Evolutionary conservation across 441 rosid genomes (phyloP).

Genomic region (Corymbia citriodora): DNA sequence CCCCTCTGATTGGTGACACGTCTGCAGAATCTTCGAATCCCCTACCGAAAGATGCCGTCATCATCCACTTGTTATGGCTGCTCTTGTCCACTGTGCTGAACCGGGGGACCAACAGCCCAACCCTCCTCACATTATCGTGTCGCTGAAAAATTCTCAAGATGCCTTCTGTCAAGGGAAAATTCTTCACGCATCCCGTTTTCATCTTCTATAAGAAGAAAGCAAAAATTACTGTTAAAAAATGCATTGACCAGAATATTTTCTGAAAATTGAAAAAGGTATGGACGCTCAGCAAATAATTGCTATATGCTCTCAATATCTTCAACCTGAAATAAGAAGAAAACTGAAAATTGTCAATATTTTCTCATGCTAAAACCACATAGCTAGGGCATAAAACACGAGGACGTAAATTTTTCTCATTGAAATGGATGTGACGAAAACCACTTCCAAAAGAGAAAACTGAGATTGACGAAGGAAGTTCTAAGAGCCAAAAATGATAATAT

Average conservation of each 20-base stretch:
- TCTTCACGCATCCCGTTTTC: background rate
- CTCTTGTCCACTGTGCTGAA: background rate
- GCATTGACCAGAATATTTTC: background rate
- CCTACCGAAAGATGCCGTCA: background rate
- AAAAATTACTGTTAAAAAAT: background rate
- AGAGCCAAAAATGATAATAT: background rate
- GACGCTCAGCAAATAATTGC: background rate
- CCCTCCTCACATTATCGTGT: background rate
- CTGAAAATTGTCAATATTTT: background rate
- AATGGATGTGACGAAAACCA: background rate
- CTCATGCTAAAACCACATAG: background rate
- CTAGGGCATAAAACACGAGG: background rate
- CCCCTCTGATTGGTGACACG: background rate
- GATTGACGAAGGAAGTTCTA: background rate
- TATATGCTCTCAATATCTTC: background rate
- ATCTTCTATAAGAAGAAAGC: background rate
- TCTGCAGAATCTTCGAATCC: background rate
- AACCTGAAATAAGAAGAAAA: background rate
- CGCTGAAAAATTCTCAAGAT: background rate
- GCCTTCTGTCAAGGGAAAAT: background rate
- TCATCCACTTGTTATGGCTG: background rate
- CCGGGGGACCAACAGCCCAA: background rate
- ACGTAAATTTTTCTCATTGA: background rate
- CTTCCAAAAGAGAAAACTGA: background rate
- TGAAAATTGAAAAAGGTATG: background rate